Base-by-base conservation (phyloP, 352 stramenopile species). In the Globisporangium irregulare region DNA sequence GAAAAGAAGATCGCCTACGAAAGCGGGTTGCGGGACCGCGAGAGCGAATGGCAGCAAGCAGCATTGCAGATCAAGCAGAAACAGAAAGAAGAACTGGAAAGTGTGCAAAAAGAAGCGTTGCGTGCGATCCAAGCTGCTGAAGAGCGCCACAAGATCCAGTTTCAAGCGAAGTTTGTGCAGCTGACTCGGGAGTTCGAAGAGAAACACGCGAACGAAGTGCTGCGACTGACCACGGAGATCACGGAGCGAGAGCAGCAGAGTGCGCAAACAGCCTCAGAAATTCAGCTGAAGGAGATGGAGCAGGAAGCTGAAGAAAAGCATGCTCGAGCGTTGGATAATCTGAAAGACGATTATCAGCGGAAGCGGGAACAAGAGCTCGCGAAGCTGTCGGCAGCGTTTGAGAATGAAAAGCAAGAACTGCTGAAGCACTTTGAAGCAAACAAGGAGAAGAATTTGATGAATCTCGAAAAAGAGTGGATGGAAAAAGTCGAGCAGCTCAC, bases 41-140 rank as follows among this genome's bases (percentile, higher is more conserved):
- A 94, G 63, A 79, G 72, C 10, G 84, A 93, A 51, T 94, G 86
- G 86, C 86, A 93, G 61, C 78, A 88, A 53, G 86, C 86, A 3
- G 86, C 86, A 2, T 20, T 73, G 4, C 76, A 89, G 59, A 93
- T 94, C 67, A 94, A 94, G 60, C 76, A 79, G 18, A 81, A 83
- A 38, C 86, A 94, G 43, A 85, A 87, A 27, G 81, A 92, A 41
- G 84, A 92, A 64, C 70, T 94, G 12, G 73, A 81, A 15, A 75
- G 63, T 27, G 78, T 91, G 4, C 80, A 89, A 46, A 78, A 77
- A 14, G 83, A 92, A 50, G 83, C 81, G 9, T n/a, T 92, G 32
- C 72, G 75, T 25, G 86, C 86, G 1, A 87, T 94, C 29, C 71
- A 80, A 59, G 82, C 80, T 22, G 84, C 83, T 0, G 84, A 94